Base-by-base conservation (phyloP, 352 stramenopile genomes). In the Elongisporangium senticosum region DNA sequence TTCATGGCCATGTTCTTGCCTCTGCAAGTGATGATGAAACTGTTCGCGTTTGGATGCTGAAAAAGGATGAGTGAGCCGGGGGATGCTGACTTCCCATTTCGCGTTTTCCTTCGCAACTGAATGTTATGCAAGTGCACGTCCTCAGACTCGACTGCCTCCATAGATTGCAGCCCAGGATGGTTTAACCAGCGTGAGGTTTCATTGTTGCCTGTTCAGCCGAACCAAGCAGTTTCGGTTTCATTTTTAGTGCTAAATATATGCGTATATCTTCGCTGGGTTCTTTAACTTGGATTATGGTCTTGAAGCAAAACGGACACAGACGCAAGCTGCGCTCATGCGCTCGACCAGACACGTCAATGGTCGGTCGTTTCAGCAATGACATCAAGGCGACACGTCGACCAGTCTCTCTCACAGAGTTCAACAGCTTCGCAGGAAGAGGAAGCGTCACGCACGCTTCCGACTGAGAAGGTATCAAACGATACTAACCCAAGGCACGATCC, bases 1-100 rank as follows among this genome's bases (percentile, higher is more conserved):
- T 73, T 11, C 66, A 71, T 52, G 50, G 62, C 4, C 67, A 87
- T 39, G 53, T 93, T 17, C 59, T 93, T 47, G 82, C 73, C 4
- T 89, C 74, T 23, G 82, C 79, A 52, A 89, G 81, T 33, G 84
- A 93, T 61, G 84, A 93, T 51, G 79, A 89, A 50, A 91, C 81
- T 2, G 59, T 93, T 19, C 74, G 71, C 2, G 11, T 86, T 7
- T 86, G 76, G 76, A 53, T 51, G 5, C 58, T 86, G 8, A 70
- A 54, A 21, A 26, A 22, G 49, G 8, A 15, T 22, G 17, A 53
- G 17, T 26, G 49, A 53, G 19, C 19, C 20, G 49, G 49, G 49
- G 7, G 19, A 52, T 26, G 22, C 10, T 26, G 10, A 14, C 13
- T 2, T 14, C 49, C 8, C 49, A 43, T 3, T 3, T 43, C 1